These are phyloP conservation scores for Tulasnella sp. DNA, from an alignment of 768 basidiomycete species.

Conservation along the genomic window DNA sequence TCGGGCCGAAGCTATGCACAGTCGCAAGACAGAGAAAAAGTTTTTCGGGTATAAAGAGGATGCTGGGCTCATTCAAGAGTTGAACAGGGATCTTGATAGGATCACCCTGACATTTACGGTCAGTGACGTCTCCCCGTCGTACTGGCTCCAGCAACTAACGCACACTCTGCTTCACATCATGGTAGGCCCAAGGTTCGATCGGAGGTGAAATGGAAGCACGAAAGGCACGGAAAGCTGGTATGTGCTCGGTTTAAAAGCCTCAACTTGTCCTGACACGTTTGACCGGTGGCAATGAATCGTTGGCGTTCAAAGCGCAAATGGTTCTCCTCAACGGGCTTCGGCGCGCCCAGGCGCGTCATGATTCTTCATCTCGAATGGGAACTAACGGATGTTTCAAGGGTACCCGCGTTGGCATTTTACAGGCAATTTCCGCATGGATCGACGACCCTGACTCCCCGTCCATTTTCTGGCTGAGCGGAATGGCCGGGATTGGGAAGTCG, in stretches of 20 bases:
- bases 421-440: background rate
- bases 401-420: background rate
- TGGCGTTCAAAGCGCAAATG: background rate
- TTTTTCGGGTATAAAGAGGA: background rate
- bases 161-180: background rate
- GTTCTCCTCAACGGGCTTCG: background rate
- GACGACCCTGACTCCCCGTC: background rate
- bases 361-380: background rate
- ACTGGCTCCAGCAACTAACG: background rate
- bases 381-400: background rate
- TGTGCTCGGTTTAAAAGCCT: background rate
- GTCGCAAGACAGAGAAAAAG: background rate
- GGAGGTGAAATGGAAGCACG: background rate
- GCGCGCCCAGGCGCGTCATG: background rate
- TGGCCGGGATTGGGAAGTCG: slow-evolving; percentile 37
- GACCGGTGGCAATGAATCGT: too few relatives aligned
- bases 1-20: background rate
- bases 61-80: background rate
- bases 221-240: background rate
- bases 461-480: slow-evolving; percentile 32
- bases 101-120: background rate
- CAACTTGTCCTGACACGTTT: too few relatives aligned
- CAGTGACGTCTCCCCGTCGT: background rate
- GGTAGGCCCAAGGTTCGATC: background rate
- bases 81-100: background rate